Evolutionary conservation across 352 stramenopile species (phyloP).

Genomic region (Plasmopara viticola): DNA sequence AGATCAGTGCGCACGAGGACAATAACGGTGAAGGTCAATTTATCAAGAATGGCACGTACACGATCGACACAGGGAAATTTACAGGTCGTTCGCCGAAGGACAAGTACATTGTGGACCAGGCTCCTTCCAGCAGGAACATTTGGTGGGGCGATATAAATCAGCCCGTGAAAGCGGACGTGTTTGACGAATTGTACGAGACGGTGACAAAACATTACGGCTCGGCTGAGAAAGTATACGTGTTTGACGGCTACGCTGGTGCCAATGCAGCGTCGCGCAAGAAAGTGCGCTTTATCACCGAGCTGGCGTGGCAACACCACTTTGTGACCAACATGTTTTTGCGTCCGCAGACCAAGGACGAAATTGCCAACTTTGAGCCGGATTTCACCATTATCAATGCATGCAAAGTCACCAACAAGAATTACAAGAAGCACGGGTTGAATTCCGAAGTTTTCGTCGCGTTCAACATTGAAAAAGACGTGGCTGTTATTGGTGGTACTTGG

Average conservation of each 20-base stretch:
- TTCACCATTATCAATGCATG: conserved; percentile 99
- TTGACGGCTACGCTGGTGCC: conserved; percentile 94
- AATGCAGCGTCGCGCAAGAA: conserved; percentile 90
- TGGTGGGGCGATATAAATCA: conserved; percentile 98
- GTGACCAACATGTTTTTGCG: conserved; percentile 96
- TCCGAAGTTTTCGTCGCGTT: conserved; percentile 96
- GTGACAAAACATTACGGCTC: conserved; percentile 91
- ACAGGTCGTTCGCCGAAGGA: conserved; percentile 97
- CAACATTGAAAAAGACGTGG: conserved; percentile 94
- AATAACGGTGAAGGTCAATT: conserved; percentile 90
- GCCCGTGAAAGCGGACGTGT: conserved; percentile 89
- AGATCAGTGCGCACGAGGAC: conserved; percentile 93
- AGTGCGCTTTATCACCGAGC: conserved; percentile 96
- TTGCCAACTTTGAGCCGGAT: conserved; percentile 93
- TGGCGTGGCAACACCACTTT: conserved; percentile 98
- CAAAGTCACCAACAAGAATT: conserved; percentile 92
- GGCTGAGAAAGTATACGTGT: conserved; percentile 93
- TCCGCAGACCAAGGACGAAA: conserved; percentile 71
- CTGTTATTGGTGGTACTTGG: conserved; percentile 94
- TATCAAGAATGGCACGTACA: conserved; percentile 91
- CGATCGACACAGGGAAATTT: conserved; percentile 98
- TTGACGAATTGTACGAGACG: conserved; percentile 94
- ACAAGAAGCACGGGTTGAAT: conserved; percentile 91
- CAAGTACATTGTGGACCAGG: conserved; percentile 96
- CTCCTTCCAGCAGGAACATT: conserved; percentile 89